Conservation (phyloP, 192 early-diverging fungal species). For the Cladochytrium replicatum region DNA sequence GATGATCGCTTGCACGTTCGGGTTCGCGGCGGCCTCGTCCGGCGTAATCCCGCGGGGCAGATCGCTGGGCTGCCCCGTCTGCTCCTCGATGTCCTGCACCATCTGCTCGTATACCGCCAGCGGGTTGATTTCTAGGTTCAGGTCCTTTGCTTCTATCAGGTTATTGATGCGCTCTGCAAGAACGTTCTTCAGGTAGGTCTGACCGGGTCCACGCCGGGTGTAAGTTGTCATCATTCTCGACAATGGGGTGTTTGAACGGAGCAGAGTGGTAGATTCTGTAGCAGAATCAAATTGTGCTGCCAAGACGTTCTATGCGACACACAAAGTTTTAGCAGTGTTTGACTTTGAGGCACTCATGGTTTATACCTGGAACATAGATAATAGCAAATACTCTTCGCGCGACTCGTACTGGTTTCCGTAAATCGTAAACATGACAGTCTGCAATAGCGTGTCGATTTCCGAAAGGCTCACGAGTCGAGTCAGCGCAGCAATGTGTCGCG, state of each 20-base stretch:
- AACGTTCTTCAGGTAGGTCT: constrained; percentile 83
- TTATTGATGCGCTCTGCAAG: constrained; percentile 66
- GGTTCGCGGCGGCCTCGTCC: constrained; percentile 70
- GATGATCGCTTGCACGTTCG: constrained; percentile 77
- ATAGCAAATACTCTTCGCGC: constrained; percentile 86
- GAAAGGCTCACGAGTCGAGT: constrained; percentile 71
- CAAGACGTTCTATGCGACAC: constrained; percentile 52
- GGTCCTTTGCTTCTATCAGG: constrained; percentile 67
- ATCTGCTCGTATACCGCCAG: constrained; percentile 84
- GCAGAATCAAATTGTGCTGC: constrained; percentile 89
- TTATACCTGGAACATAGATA: constrained; percentile 89
- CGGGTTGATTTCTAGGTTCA: constrained; percentile 92
- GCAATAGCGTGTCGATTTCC: constrained; percentile 89
- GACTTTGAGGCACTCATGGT: neutral
- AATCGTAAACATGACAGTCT: constrained; percentile 93
- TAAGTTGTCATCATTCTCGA: constrained; percentile 98
- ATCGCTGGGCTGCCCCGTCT: constrained; percentile 48
- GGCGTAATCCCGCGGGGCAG: constrained; percentile 69
- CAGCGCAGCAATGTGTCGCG: constrained; percentile 79
- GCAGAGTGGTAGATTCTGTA: constrained; percentile 73
- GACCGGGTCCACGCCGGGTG: constrained; percentile 80
- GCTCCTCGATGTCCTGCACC: constrained; percentile 62
- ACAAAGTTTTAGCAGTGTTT: too few relatives aligned
- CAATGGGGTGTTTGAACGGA: constrained; percentile 91
- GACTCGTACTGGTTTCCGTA: constrained; percentile 96